A percentile compares a stretch with the other conserved stretches of the same genome.
Evolutionary conservation across 345 rosid genomes (phyloP).

Genomic region (Abelmoschus esculentus): DNA sequence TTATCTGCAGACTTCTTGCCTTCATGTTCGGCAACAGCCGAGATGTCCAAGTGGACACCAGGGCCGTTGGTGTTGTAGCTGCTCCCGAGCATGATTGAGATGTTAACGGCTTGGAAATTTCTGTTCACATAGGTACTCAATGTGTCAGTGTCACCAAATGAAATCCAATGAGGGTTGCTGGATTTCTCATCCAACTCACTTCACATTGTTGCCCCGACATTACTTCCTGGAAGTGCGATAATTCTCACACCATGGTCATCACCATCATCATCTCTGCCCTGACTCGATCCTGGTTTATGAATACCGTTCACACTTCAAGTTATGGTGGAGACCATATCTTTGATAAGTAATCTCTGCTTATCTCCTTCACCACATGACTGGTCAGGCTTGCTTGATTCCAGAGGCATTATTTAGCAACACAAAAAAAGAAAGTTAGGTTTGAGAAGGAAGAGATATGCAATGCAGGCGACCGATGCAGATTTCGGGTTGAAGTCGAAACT

Average conservation of each 20-base stretch:
- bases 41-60: constrained; percentile 74
- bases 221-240: constrained; percentile 72
- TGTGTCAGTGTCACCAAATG: constrained; percentile 34
- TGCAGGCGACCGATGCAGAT: neutral
- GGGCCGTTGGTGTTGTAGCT: constrained; percentile 70
- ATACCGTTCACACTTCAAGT: constrained; percentile 26
- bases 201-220: constrained; percentile 69
- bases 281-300: constrained; percentile 41
- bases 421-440: neutral
- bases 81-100: constrained; percentile 72
- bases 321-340: constrained; percentile 42
- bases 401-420: constrained; percentile 22
- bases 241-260: constrained; percentile 33
- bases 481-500: neutral
- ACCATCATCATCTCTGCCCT: constrained; percentile 27
- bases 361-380: constrained; percentile 18
- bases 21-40: constrained; percentile 26
- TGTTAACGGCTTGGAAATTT: constrained; percentile 85
- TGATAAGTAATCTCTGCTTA: constrained; percentile 24
- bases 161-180: neutral
- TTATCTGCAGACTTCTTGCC: constrained; percentile 18
- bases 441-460: neutral
- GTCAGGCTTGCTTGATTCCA: constrained; percentile 23
- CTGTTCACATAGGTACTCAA: constrained; percentile 64
- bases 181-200: constrained; percentile 45